A percentile compares a stretch with the other conserved stretches of the same genome.
Evolutionary conservation across 2,329 filamentous ascomycete genomes (phyloP).

Genomic region (Diaporthe sp.): DNA sequence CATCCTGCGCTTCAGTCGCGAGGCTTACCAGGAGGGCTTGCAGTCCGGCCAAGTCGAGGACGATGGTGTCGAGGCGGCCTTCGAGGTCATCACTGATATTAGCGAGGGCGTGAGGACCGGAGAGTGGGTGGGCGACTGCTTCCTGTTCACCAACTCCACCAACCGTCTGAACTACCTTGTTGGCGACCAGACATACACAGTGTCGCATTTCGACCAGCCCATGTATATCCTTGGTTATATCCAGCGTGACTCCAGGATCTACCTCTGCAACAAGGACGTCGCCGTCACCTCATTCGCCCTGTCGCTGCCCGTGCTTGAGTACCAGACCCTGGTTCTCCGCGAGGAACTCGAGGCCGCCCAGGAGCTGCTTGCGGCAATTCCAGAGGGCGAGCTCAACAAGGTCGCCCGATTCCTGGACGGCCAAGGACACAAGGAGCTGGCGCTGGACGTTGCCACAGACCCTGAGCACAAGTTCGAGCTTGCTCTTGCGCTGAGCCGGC

Average conservation of each 20-base stretch:
- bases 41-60: slow-evolving; percentile 87
- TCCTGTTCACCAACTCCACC: slow-evolving; percentile 97
- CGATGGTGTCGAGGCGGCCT: slow-evolving; percentile 94
- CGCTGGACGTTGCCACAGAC: slow-evolving; percentile 93
- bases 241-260: slow-evolving; percentile 93
- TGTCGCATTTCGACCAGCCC: slow-evolving; percentile 95
- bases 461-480: slow-evolving; percentile 97
- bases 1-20: slow-evolving; percentile 90
- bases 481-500: slow-evolving; percentile 83
- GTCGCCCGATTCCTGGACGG: slow-evolving; percentile 97
- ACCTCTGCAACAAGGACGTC: slow-evolving; percentile 96
- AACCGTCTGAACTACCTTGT: slow-evolving; percentile 98
- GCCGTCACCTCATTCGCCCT: slow-evolving; percentile 90
- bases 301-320: slow-evolving; percentile 93
- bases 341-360: slow-evolving; percentile 93
- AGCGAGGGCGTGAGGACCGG: slow-evolving; percentile 94
- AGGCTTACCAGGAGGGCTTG: slow-evolving; percentile 86
- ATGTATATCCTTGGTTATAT: slow-evolving; percentile 98
- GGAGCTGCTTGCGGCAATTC: slow-evolving; percentile 86
- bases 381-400: slow-evolving; percentile 96
- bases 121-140: slow-evolving; percentile 98
- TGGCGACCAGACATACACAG: slow-evolving; percentile 96
- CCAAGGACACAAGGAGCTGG: slow-evolving; percentile 96
- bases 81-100: slow-evolving; percentile 96
- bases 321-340: slow-evolving; percentile 94